Evolutionary conservation across 352 stramenopile genomes (phyloP).

Genomic region (Aphanomyces astaci): DNA sequence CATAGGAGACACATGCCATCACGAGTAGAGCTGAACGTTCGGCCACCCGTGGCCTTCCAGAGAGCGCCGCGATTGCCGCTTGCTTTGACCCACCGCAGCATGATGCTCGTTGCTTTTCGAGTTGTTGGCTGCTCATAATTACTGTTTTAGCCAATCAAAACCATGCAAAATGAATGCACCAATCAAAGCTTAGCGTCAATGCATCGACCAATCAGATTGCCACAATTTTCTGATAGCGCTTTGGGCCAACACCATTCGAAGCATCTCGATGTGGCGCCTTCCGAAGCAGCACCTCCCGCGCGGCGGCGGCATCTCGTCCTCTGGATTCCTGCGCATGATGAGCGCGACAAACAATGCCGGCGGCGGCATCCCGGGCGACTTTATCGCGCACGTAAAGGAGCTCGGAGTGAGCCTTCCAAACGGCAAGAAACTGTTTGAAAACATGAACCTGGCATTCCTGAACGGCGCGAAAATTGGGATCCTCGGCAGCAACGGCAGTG

Average conservation of each 20-base stretch:
- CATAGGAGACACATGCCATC: background rate
- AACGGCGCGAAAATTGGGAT: conserved; percentile 93
- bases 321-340: background rate
- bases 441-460: conserved; percentile 66
- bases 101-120: background rate
- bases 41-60: background rate
- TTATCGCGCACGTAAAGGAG: conserved; percentile 70
- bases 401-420: conserved; percentile 69
- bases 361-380: conserved; percentile 69
- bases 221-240: background rate
- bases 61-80: background rate
- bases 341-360: conserved; percentile 43
- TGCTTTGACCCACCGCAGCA: background rate
- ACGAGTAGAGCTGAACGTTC: background rate
- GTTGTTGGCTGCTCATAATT: background rate
- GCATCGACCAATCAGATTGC: background rate
- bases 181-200: background rate
- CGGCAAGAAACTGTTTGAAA: conserved; percentile 80
- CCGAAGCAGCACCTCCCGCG: background rate
- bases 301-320: background rate
- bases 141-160: conserved; percentile 3
- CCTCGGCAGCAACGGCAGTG: conserved; percentile 91
- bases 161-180: background rate
- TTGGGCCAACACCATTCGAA: background rate
- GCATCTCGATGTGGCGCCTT: background rate